Conservation (phyloP, 208 protist species). For the Wallacemonas sp. region DNA sequence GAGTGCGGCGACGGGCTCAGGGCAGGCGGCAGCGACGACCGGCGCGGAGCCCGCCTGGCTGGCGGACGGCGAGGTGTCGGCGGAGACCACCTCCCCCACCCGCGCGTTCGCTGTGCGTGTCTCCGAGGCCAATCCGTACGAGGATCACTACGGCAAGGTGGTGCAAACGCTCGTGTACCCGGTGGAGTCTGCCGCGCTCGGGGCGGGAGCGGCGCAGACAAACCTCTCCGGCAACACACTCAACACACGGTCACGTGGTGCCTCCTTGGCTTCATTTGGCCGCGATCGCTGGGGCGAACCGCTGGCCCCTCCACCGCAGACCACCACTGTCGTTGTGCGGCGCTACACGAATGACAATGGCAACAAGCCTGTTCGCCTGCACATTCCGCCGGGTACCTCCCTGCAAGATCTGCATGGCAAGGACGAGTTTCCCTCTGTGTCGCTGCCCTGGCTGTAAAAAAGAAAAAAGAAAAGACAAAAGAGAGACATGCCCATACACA, state of each 20-base stretch:
- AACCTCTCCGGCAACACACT: not conserved
- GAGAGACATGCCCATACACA: not conserved
- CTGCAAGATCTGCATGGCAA: not conserved
- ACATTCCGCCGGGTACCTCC: conserved; percentile 1
- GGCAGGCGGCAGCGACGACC: no score
- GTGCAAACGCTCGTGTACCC: conserved; percentile 15
- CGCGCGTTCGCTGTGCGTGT: conserved; percentile 6
- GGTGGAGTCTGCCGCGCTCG: not conserved
- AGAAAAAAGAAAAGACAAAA: conserved; percentile 13
- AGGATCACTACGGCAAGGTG: conserved; percentile 8
- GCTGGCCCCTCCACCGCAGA: conserved; percentile 3
- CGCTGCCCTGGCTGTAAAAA: conserved; percentile 16
- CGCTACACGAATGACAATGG: conserved; percentile 16
- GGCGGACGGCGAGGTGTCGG: not conserved
- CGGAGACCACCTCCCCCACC: not conserved
- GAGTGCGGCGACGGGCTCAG: no score
- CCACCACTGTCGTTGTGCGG: conserved; percentile 6
- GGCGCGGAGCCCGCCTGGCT: conserved; percentile 3
- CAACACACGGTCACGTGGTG: not conserved
- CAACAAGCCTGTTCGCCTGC: conserved; percentile 11
- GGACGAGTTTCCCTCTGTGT: conserved; percentile 7
- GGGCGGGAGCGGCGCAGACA: not conserved
- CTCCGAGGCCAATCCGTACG: conserved; percentile 10
- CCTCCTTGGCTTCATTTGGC: not conserved
- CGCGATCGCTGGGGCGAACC: conserved; percentile 11